Base-by-base conservation (phyloP, 2,329 filamentous ascomycete genomes). In the Fusarium sp. region DNA sequence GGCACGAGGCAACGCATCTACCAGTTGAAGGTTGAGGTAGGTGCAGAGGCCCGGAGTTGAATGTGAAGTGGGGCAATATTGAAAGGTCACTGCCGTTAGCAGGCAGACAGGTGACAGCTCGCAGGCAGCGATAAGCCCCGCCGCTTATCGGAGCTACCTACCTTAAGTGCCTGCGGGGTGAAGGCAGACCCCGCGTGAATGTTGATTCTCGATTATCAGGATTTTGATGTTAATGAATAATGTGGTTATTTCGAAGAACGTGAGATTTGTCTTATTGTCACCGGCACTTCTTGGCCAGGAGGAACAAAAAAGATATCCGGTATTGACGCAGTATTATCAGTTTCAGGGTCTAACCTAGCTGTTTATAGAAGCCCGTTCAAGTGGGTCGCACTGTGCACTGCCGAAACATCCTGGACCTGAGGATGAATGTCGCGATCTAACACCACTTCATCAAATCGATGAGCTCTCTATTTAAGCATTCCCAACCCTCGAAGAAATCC, bases 91-190 rank as follows among this genome's bases (percentile, higher is more conserved):
- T 75, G 65, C 74, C 64, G 63, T 68, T 75, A 74, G 6, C 72
- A 75, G 74, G 74, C 74, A 75, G 72, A 72, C 71, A 68, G 65
- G 67, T 66, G 67, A 69, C 58, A 60, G 62, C 58, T 35, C 40
- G 50, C 45, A 75, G 71, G 73, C 70, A 76, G 67, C 67, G 72
- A 76, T 76, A 75, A 75, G 70, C 64, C 45, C 47, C 47, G 25
- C 39, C 29, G 62, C 70, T 74, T 74, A 73, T 73, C 71, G 67
- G 65, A 58, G 61, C 56, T 58, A 58, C 58, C 51, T 58, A 63
- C 39, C 21, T 40, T 10, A 46, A n/a, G 31, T 25, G 39, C 39
- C 18, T 41, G 64, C 42, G 69, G 71, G 68, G 70, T 60, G 52
- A 56, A 46, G 41, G 52, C 49, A 50, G 55, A 51, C 25, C 36